phyloP scores from a whole-genome alignment of 768 basidiomycete genomes.

The Collybiopsis confluens region DNA sequence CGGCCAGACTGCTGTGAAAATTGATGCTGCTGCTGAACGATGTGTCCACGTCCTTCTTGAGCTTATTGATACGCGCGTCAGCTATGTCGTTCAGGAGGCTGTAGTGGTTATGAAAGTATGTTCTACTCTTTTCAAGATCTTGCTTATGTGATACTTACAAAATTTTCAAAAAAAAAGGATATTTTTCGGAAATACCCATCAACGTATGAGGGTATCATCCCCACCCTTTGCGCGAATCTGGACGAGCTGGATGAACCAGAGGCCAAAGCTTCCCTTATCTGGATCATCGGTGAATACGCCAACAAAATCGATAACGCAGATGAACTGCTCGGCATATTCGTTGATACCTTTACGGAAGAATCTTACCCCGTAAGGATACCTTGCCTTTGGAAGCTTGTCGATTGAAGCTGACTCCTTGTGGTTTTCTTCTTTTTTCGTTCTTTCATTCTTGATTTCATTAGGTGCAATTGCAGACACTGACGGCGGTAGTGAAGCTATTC shows the following conservation, averaged over 20 bases:
- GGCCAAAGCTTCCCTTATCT: slow-evolving; percentile 95
- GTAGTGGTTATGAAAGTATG: slow-evolving; percentile 97
- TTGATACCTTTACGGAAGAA: slow-evolving; percentile 92
- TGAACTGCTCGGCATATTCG: slow-evolving; percentile 84
- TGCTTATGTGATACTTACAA: not conserved
- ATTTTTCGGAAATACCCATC: slow-evolving; percentile 97
- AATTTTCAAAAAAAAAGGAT: no score
- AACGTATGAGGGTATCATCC: slow-evolving; percentile 96
- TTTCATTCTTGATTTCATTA: slow-evolving; percentile 20
- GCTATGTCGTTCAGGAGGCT: slow-evolving; percentile 97
- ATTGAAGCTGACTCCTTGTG: slow-evolving; percentile 1
- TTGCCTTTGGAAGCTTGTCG: slow-evolving; percentile 4
- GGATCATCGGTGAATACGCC: slow-evolving; percentile 99
- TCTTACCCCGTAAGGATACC: slow-evolving; percentile 67
- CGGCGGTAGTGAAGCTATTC: slow-evolving; percentile 96
- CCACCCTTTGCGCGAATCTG: slow-evolving; percentile 88
- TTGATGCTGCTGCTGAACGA: slow-evolving; percentile 87
- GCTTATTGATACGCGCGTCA: slow-evolving; percentile 87
- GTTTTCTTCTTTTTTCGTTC: no score
- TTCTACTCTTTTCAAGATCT: not conserved
- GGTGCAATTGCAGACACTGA: slow-evolving; percentile 80
- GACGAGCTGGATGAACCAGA: slow-evolving; percentile 98
- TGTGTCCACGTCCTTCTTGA: slow-evolving; percentile 94
- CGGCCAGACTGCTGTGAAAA: slow-evolving; percentile 94
- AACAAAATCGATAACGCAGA: slow-evolving; percentile 97